phyloP scores from a whole-genome alignment of 306 rosid species.

The Quercus berberidifolia region DNA sequence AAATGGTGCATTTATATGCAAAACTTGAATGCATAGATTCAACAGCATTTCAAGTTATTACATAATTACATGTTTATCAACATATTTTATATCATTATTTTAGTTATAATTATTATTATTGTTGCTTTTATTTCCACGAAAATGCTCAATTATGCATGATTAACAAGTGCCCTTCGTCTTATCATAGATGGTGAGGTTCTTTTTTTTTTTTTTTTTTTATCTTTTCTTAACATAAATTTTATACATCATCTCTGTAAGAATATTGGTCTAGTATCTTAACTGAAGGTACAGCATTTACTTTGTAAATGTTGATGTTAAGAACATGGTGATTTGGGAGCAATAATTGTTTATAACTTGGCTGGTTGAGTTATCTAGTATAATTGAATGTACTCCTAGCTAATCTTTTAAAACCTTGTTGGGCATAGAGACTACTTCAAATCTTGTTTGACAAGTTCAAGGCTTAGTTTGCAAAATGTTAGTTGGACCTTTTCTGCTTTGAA shows the following conservation, averaged over 20 bases:
- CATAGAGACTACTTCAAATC: not conserved
- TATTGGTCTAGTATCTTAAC: not conserved
- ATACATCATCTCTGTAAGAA: too few species aligned
- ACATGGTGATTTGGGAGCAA: not conserved
- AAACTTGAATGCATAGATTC: too few species aligned
- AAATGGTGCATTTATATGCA: too few species aligned
- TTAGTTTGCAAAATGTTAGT: not conserved
- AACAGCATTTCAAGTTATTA: conserved; percentile 32
- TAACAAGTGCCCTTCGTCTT: not conserved
- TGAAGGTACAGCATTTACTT: not conserved
- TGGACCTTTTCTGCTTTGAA: too few species aligned
- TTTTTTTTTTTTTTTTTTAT: not conserved
- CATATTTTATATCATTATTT: not conserved
- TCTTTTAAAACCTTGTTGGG: not conserved
- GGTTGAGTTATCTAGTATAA: not conserved
- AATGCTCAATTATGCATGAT: not conserved
- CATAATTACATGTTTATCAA: conserved; percentile 6
- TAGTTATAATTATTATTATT: not conserved
- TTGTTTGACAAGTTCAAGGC: not conserved
- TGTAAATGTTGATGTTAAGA: not conserved
- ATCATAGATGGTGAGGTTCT: not conserved
- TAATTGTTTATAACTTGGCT: not conserved
- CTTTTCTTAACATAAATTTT: too few species aligned
- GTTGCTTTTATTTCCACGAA: not conserved
- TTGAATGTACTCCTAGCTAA: not conserved